Evolutionary conservation across 2,329 filamentous ascomycete genomes (phyloP).

Genomic region (Keithomyces neogunnii): DNA sequence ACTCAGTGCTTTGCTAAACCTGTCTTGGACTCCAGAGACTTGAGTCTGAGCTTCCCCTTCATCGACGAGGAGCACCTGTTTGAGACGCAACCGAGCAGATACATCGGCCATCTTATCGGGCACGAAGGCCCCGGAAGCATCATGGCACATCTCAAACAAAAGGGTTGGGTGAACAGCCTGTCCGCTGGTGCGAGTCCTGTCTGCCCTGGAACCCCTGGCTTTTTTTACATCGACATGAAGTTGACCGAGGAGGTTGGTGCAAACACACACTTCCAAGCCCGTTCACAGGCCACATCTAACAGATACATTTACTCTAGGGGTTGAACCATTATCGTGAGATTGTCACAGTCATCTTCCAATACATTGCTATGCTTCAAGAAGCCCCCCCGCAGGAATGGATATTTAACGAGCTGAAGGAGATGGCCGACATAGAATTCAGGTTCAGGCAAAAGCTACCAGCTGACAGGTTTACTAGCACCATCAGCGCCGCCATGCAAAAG

Average conservation of each 20-base stretch:
- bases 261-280: not conserved
- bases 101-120: conserved; percentile 81
- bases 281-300: not conserved
- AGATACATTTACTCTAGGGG: conserved; percentile 31
- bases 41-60: conserved; percentile 78
- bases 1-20: conserved; percentile 82
- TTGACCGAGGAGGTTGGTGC: conserved; percentile 67
- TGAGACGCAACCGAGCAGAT: conserved; percentile 74
- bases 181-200: conserved; percentile 68
- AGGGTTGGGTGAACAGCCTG: conserved; percentile 81
- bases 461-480: conserved; percentile 77
- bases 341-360: conserved; percentile 79
- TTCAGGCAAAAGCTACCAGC: conserved; percentile 91
- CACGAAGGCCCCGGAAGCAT: conserved; percentile 92
- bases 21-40: conserved; percentile 75
- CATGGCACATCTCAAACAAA: conserved; percentile 79
- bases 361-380: conserved; percentile 78
- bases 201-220: conserved; percentile 66
- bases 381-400: conserved; percentile 83
- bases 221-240: conserved; percentile 72
- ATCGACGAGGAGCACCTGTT: conserved; percentile 74
- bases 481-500: conserved; percentile 86
- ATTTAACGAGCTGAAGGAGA: conserved; percentile 80
- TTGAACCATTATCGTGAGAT: conserved; percentile 76
- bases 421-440: conserved; percentile 89